Conservation (phyloP, 2,329 filamentous ascomycete genomes). For the Ophiocordyceps camponoti-floridani region DNA sequence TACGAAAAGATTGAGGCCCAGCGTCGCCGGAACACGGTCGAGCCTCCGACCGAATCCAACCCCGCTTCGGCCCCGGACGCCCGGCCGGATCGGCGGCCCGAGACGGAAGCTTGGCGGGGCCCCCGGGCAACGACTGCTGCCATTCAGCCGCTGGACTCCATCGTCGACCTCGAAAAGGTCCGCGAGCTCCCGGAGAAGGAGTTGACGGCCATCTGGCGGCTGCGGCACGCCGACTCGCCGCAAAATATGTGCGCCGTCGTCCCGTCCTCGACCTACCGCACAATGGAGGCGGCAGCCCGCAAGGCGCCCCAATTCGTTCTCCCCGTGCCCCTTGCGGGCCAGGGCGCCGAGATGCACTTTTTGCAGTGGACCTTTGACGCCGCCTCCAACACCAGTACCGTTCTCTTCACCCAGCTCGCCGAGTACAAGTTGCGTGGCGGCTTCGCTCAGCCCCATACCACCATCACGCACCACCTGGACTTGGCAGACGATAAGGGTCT, state of each 20-base stretch:
- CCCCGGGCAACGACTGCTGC: constrained; percentile 6
- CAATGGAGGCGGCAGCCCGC: constrained; percentile 54
- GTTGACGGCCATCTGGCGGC: constrained; percentile 76
- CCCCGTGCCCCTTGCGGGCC: constrained; percentile 51
- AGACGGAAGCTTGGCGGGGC: constrained; percentile 1
- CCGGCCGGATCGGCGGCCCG: neutral
- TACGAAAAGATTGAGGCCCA: constrained; percentile 63
- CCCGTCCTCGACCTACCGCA: constrained; percentile 51
- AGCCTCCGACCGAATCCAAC: constrained; percentile 15
- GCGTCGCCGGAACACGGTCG: constrained; percentile 46
- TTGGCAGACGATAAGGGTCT: constrained; percentile 55
- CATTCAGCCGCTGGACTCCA: constrained; percentile 29
- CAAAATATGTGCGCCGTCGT: constrained; percentile 73
- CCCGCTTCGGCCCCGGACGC: constrained; percentile 1
- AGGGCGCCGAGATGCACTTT: constrained; percentile 84
- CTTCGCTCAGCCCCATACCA: constrained; percentile 83
- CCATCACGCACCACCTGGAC: constrained; percentile 80
- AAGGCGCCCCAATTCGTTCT: constrained; percentile 78
- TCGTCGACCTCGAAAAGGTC: constrained; percentile 65
- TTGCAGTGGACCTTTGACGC: constrained; percentile 86
- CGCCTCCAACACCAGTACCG: constrained; percentile 43
- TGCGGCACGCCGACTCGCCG: constrained; percentile 58
- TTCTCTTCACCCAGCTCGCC: constrained; percentile 86
- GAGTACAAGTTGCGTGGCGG: constrained; percentile 86
- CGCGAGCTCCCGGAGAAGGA: constrained; percentile 58